A percentile compares a stretch with the other conserved stretches of the same genome.
Conservation (phyloP, 768 basidiomycete genomes). For the Tricholoma terreum region DNA sequence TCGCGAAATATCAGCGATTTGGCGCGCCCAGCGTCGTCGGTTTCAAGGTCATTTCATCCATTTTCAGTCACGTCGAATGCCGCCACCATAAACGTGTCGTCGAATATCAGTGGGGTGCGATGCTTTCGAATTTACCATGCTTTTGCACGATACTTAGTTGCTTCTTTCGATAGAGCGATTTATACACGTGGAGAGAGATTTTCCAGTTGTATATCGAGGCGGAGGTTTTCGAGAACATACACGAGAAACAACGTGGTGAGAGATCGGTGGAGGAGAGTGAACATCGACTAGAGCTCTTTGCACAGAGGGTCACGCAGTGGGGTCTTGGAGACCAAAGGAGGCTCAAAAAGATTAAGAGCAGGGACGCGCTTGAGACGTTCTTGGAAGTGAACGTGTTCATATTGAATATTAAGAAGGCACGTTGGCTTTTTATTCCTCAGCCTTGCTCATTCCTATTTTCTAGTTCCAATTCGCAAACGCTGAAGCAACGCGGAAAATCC, state of each 20-base stretch:
- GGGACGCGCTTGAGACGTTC: constrained; percentile 65
- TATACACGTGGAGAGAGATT: constrained; percentile 88
- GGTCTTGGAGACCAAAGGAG: constrained; percentile 53
- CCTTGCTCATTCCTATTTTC: not conserved
- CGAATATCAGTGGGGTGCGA: not conserved
- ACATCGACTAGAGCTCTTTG: constrained; percentile 59
- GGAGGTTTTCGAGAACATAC: constrained; percentile 77
- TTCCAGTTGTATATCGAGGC: constrained; percentile 85
- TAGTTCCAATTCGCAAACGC: constrained; percentile 82
- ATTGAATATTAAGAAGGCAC: constrained; percentile 76
- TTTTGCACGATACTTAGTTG: constrained; percentile 16
- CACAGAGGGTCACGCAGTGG: constrained; percentile 50
- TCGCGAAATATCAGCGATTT: constrained; percentile 37
- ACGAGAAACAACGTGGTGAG: constrained; percentile 67
- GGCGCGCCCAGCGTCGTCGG: constrained; percentile 43
- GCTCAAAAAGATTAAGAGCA: constrained; percentile 55
- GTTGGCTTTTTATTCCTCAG: constrained; percentile 3
- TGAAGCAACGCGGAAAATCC: constrained; percentile 88
- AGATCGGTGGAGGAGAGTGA: constrained; percentile 69
- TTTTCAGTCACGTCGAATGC: constrained; percentile 44
- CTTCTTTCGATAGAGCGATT: constrained; percentile 45
- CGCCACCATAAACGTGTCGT: constrained; percentile 16
- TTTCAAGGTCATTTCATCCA: constrained; percentile 34
- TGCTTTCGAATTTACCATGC: not conserved
- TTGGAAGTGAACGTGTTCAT: constrained; percentile 74